These are phyloP conservation scores for Eimeria tenella DNA, from an alignment of 169 alveolate genomes.

Conservation along the genomic window DNA sequence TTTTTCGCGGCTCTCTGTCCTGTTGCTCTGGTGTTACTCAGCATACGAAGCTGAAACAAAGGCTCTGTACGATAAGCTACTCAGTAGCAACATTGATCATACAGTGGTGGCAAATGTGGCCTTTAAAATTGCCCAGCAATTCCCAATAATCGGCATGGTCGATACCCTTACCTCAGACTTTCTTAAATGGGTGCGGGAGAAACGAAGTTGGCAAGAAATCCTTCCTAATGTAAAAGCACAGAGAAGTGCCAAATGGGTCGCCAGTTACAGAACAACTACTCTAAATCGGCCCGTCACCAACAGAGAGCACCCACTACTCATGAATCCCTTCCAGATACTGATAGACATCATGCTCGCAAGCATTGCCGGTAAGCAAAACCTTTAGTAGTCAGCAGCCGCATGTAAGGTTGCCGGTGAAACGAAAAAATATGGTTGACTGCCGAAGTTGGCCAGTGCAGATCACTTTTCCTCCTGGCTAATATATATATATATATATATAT, in stretches of 20 bases:
- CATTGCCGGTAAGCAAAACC: not conserved
- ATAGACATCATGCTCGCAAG: not conserved
- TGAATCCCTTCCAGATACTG: constrained; percentile 34
- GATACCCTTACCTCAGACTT: not conserved
- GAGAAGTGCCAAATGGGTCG: not conserved
- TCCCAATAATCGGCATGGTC: constrained; percentile 17
- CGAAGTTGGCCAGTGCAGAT: not conserved
- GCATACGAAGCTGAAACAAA: constrained; percentile 34
- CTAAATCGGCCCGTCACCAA: constrained; percentile 33
- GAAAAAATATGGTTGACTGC: not conserved
- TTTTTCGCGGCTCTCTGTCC: not conserved
- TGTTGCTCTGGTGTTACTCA: not conserved
- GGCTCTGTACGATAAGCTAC: constrained; percentile 25
- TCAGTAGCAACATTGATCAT: not conserved
- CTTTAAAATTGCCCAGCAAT: not conserved
- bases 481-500: too few species aligned
- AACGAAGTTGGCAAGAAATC: not conserved
- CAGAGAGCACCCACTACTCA: constrained; percentile 27
- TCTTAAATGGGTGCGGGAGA: constrained; percentile 31
- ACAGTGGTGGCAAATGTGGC: constrained; percentile 19
- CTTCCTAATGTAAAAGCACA: not conserved
- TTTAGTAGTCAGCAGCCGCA: too few species aligned
- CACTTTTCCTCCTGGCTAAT: not conserved
- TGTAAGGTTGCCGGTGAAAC: not conserved
- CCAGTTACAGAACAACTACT: not conserved